Evolutionary conservation across 108 stramenopile genomes (phyloP), one percentile per base, ranked within the genome.

Genomic region (Nitzschia putrida): DNA sequence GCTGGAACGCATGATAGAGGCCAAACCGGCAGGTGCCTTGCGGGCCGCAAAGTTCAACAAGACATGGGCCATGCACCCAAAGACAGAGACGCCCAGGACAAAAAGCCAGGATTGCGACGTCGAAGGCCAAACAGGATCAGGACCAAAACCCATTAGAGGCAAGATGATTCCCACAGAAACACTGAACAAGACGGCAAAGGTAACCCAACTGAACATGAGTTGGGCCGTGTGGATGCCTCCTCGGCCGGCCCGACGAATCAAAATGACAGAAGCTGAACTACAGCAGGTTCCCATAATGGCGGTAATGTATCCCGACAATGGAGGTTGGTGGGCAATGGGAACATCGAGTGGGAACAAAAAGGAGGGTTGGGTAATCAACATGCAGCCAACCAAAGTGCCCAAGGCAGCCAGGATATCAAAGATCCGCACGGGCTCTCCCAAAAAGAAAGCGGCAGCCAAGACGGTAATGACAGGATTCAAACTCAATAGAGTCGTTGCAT

Each of bases 391-490:
- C 18, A 74, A 20, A 56, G 53, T 74, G 0, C 60, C 57, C 12
- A 77, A 34, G 0, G 83, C 50, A 7, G 66, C 77, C 26, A 71
- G 24, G 26, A 81, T 9, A 51, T 81, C 78, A 4, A 64, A 20
- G 10, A 40, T 8, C 23, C 45, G 61, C 5, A 84, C 76, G 1
- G 43, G 16, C 50, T 84, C 83, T 12, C 59, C 55, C 47, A 84
- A 50, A 25, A 80, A 67, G 10, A 74, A n/a, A 13, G 47, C 21
- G 23, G 80, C 80, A n/a, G 74, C 25, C 26, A 80, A 67, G 21
- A 84, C 70, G 7, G 80, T 84, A 26, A 80, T 21, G 52, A 84
- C 23, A n/a, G 83, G 83, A 65, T 81, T 74, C 24, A 84, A 55
- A 21, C 68, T 66, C 38, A 84, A 22, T 1, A 84, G 47, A 34